A percentile compares a stretch with the other conserved stretches of the same genome.
Evolutionary conservation across 2,329 filamentous ascomycete genomes (phyloP).

Genomic region (Chaetoscypha palmicola): DNA sequence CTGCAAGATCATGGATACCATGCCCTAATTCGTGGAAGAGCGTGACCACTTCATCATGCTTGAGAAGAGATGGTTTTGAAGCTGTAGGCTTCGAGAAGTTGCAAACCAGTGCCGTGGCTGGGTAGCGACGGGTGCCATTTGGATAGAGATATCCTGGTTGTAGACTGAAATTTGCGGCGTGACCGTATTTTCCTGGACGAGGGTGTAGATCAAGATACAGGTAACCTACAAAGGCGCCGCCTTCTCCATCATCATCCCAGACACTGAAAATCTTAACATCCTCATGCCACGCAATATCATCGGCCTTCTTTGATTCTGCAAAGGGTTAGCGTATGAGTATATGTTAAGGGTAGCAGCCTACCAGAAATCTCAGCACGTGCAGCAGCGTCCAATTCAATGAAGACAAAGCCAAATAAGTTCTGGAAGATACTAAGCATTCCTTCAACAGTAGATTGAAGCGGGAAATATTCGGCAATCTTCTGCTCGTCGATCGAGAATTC

Average conservation of each 20-base stretch:
- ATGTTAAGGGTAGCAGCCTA: too few species aligned
- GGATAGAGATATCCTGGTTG: slow-evolving; percentile 62
- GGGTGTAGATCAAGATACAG: slow-evolving; percentile 78
- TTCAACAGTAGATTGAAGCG: slow-evolving; percentile 62
- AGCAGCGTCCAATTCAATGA: slow-evolving; percentile 62
- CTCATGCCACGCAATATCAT: slow-evolving; percentile 65
- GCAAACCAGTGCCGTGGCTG: slow-evolving; percentile 73
- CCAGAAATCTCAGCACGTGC: slow-evolving; percentile 43
- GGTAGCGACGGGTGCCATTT: slow-evolving; percentile 66
- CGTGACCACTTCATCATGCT: slow-evolving; percentile 77
- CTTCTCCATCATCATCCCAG: slow-evolving; percentile 69
- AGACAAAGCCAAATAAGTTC: slow-evolving; percentile 71
- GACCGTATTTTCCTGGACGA: slow-evolving; percentile 74
- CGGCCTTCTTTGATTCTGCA: slow-evolving; percentile 24
- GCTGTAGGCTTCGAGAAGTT: slow-evolving; percentile 77
- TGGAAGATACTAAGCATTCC: slow-evolving; percentile 82
- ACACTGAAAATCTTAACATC: slow-evolving; percentile 79
- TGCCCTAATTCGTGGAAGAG: slow-evolving; percentile 74
- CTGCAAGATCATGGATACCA: slow-evolving; percentile 63
- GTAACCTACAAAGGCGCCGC: slow-evolving; percentile 69
- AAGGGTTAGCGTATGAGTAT: too few species aligned
- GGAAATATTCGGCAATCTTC: slow-evolving; percentile 79
- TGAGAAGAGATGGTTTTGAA: slow-evolving; percentile 70
- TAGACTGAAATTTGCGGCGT: slow-evolving; percentile 78
- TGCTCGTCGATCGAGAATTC: slow-evolving; percentile 75